Evolutionary conservation across 768 basidiomycete species (phyloP).

Genomic region (Hirschioporus abietinus): DNA sequence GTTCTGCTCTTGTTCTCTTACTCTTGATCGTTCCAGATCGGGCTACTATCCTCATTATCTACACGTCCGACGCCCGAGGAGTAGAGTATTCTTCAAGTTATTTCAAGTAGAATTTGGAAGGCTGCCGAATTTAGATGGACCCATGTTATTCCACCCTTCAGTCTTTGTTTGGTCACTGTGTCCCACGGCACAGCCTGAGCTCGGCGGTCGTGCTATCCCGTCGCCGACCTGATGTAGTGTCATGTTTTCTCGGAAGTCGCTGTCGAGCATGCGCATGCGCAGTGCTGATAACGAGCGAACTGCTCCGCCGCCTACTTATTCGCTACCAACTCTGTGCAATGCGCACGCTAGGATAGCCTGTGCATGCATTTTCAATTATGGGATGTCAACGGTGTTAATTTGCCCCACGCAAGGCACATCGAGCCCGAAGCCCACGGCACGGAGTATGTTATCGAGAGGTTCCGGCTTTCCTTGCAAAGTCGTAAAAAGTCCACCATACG

Average conservation of each 20-base stretch:
- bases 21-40: not conserved
- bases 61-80: not conserved
- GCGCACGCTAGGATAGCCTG: not conserved
- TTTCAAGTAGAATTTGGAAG: no score
- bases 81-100: not conserved
- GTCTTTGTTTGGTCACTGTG: not conserved
- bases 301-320: no score
- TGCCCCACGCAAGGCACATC: not conserved
- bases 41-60: not conserved
- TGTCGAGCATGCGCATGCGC: no score
- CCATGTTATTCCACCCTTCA: no score
- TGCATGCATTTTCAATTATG: not conserved
- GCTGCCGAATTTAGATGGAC: no score
- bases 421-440: not conserved
- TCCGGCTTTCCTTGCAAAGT: not conserved
- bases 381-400: not conserved
- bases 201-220: not conserved
- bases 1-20: not conserved
- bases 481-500: no score
- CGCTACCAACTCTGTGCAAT: no score
- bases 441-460: not conserved
- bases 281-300: no score
- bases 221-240: not conserved
- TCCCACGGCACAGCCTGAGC: not conserved
- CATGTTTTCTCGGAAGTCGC: not conserved